Evolutionary conservation across 208 protist species (phyloP), one percentile per base, ranked within the genome.

Genomic region (Tritrichomonas musculus): DNA sequence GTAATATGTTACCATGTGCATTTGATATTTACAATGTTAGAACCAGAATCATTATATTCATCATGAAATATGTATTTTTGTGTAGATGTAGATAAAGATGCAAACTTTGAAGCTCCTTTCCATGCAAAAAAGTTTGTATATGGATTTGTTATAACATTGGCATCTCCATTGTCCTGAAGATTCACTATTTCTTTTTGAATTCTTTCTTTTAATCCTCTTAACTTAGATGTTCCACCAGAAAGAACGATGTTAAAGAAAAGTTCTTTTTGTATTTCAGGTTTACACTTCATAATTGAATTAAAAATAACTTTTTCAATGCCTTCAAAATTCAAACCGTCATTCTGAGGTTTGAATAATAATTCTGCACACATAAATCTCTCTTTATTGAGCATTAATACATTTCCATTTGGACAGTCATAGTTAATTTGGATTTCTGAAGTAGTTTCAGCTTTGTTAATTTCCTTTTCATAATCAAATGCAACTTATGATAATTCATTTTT

Each of bases 61-160:
- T 95, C 95, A 82, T 96, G 96, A n/a, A 95, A 97, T 80, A 99
- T 97, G 97, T 97, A 98, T 93, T 98, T 95, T 64, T 98, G 96
- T 95, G 98, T 97, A 93, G 98, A 98, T 5, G 97, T 96, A 36
- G 96, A 96, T 41, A 98, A 95, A 25, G 98, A 98, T 33, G 97
- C 97, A 75, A 99, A 95, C 94, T 99, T 98, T 44, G 97, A 98
- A 55, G 97, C 98, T 77, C 98, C 98, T 50, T 98, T 96, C 96
- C 98, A 99, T n/a, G 96, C 97, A 57, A 75, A 72, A 93, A 95
- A 96, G 53, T 96, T 97, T 14, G 98, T 95, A 95, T 99, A 98
- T 27, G 92, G 64, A 17, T 94, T 93, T 20, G 82, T 39, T 44
- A 94, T 53, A 66, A 96, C 94, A 93, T 95, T 96, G n/a, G 96